These are phyloP conservation scores for Trichoderma atroviride DNA, from an alignment of 2,329 filamentous ascomycete species.

Conservation along the genomic window DNA sequence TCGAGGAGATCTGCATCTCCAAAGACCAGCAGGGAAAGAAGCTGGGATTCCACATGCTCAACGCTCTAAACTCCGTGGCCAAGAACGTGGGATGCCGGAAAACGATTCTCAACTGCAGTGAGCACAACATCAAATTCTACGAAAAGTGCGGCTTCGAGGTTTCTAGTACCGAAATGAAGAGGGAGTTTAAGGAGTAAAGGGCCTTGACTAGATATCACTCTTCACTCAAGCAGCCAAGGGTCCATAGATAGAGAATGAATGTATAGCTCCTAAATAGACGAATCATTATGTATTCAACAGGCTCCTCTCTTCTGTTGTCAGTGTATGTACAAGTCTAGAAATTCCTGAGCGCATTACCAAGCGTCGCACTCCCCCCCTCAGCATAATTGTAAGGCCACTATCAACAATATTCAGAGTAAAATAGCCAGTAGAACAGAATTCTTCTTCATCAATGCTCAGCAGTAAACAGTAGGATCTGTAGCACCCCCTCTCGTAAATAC, in stretches of 20 bases:
- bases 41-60: conserved; percentile 73
- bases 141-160: conserved; percentile 38
- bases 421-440: background rate
- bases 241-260: background rate
- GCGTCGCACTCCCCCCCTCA: background rate
- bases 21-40: conserved; percentile 82
- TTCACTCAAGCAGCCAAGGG: background rate
- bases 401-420: background rate
- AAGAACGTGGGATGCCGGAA: conserved; percentile 77
- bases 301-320: conserved; percentile 9
- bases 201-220: background rate
- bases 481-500: background rate
- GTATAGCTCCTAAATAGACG: background rate
- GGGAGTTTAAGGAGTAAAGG: conserved; percentile 16
- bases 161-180: conserved; percentile 31
- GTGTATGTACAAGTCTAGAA: conserved; percentile 6
- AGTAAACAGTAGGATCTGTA: background rate
- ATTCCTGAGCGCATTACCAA: background rate
- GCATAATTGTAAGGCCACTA: background rate
- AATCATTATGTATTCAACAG: background rate
- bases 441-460: background rate
- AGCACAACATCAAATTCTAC: conserved; percentile 79
- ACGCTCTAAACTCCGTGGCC: conserved; percentile 74
- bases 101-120: conserved; percentile 78
- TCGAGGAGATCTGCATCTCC: conserved; percentile 81